Evolutionary conservation across 495 filamentous ascomycete species (phyloP).

Genomic region (Aspergillus affinis): DNA sequence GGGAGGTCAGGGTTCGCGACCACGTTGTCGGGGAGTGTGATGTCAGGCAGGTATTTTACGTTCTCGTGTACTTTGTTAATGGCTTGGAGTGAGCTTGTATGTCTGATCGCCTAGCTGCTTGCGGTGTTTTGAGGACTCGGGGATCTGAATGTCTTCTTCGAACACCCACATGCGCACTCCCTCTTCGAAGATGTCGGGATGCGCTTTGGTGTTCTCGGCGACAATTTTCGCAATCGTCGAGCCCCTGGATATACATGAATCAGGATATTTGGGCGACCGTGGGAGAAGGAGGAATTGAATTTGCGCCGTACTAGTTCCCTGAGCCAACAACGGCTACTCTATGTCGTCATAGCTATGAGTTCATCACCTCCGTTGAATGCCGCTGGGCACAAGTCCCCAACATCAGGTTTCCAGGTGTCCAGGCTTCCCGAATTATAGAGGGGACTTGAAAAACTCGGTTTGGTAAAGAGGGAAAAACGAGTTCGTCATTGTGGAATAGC

Average conservation of each 20-base stretch:
- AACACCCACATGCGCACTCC: constrained; percentile 91
- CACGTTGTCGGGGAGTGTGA: constrained; percentile 72
- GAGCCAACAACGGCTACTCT: constrained; percentile 82
- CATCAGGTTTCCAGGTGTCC: too few relatives aligned
- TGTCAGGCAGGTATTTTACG: constrained; percentile 82
- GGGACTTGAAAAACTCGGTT: too few relatives aligned
- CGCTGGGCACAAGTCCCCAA: too few relatives aligned
- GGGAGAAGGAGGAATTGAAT: not conserved
- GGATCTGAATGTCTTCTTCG: constrained; percentile 70
- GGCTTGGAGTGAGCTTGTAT: constrained; percentile 72
- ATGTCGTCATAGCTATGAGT: too few relatives aligned
- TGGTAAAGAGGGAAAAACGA: too few relatives aligned
- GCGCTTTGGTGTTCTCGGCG: constrained; percentile 72
- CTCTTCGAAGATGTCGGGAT: constrained; percentile 72
- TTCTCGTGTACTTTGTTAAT: constrained; percentile 91
- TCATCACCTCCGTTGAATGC: too few relatives aligned
- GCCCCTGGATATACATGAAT: constrained; percentile 46
- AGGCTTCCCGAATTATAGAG: too few relatives aligned
- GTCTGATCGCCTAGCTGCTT: constrained; percentile 51
- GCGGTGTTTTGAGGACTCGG: constrained; percentile 53
- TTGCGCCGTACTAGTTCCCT: constrained; percentile 70
- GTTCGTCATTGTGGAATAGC: too few relatives aligned
- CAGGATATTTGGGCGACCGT: too few relatives aligned
- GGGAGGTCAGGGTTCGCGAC: constrained; percentile 76
- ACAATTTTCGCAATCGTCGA: constrained; percentile 90